Conservation (phyloP, 208 protist genomes). For the Crithidia thermophila region DNA sequence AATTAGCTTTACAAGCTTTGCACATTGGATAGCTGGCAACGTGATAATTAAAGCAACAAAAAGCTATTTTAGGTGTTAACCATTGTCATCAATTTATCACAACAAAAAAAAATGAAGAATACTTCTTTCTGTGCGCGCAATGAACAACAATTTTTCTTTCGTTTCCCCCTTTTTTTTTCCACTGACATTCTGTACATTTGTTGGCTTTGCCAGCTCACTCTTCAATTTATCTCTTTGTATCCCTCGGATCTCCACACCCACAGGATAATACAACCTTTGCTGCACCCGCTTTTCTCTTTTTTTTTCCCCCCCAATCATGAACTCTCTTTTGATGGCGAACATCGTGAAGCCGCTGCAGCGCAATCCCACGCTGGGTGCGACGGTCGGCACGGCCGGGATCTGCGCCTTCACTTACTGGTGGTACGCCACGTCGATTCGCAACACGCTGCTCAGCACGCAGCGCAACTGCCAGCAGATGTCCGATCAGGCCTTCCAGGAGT, state of each 20-base stretch:
- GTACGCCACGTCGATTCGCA: constrained; percentile 63
- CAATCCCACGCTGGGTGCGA: constrained; percentile 51
- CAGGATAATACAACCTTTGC: too few species aligned
- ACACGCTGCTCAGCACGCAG: constrained; percentile 52
- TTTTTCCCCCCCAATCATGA: constrained; percentile 28
- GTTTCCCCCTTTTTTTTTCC: neutral
- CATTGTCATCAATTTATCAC: too few species aligned
- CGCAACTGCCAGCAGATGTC: constrained; percentile 53
- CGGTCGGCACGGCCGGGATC: constrained; percentile 53
- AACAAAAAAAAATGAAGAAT: too few species aligned
- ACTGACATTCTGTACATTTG: too few species aligned
- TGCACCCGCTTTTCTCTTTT: neutral
- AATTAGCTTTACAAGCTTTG: too few species aligned
- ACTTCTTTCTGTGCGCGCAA: too few species aligned
- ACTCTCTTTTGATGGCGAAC: constrained; percentile 43
- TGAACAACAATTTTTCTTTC: constrained; percentile 5
- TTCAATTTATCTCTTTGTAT: too few species aligned
- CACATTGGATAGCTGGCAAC: too few species aligned
- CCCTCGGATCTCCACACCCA: too few species aligned
- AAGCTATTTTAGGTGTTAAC: too few species aligned
- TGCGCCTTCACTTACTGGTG: constrained; percentile 75
- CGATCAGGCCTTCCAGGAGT: constrained; percentile 60
- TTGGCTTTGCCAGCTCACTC: too few species aligned
- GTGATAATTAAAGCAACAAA: too few species aligned
- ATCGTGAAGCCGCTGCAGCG: constrained; percentile 50